Base-by-base conservation (phyloP, 495 filamentous ascomycete species). In the Penicillium lividum region DNA sequence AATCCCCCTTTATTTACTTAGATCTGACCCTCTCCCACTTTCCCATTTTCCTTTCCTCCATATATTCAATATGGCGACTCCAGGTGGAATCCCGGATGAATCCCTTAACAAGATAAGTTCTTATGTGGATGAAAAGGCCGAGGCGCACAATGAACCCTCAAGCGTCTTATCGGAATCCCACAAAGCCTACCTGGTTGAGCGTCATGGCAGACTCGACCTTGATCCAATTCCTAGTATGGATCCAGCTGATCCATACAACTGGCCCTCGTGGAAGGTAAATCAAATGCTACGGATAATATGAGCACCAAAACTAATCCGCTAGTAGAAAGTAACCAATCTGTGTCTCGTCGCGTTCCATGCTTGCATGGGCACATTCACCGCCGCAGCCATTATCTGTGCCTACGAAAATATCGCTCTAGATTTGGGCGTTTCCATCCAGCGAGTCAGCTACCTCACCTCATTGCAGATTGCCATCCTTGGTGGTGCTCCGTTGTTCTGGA, bases 301-400 rank as follows among this genome's bases (percentile, higher is more conserved):
- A 38, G 34, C 22, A n/a, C n/a, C 29, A 53, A n/a, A 27, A 49
- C 34, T 61, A 30, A 63, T 40, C 0, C 4, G 34, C 28, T 60
- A 45, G 27, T 53, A 83, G 80, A 85, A 84, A 81, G 67, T 66
- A 4, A 43, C 71, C 52, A 84, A 85, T 49, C 68, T 85, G 4
- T 22, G 74, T n/a, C 75, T 84, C 7, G 78, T 85, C 25, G 75
- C 80, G 0, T 82, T 84, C 61, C 80, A 85, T 54, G 82, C 81
- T 9, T 77, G 73, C 53, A 84, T 84, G 80, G 72, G 80, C 7
- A 85, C 82, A 7, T 83, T 85, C 62, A 82, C 71, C 1, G 82
- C 82, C 0, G 76, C 81, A 1, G 66, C 69, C 25, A 82, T 84
- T 54, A 83, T 83, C 47, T 76, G 78, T 6, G 82, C 80, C 29